Conservation (phyloP, 2,329 filamentous ascomycete genomes). For the Cryphonectria carpinicola region DNA sequence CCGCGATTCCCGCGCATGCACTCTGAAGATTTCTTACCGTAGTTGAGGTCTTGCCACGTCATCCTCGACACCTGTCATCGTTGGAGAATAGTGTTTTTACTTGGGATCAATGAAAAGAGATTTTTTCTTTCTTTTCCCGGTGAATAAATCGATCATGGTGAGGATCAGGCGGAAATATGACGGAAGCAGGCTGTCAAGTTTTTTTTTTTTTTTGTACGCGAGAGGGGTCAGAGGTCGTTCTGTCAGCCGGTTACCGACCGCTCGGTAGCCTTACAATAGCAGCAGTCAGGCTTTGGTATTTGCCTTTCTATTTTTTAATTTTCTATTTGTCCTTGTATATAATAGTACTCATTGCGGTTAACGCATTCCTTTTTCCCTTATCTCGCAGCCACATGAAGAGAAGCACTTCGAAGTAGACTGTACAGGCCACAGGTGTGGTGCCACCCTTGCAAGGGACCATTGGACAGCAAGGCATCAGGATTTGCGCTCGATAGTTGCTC, state of each 20-base stretch:
- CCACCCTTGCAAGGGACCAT: background rate
- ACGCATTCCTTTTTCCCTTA: background rate
- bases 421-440: background rate
- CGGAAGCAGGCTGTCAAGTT: background rate
- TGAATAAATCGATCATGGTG: background rate
- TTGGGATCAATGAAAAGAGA: background rate
- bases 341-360: background rate
- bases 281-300: background rate
- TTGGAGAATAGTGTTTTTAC: background rate
- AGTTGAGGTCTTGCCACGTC: conserved; percentile 7
- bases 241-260: background rate
- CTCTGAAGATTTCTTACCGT: background rate
- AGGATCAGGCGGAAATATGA: background rate
- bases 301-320: background rate
- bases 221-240: background rate
- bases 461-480: background rate
- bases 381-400: background rate
- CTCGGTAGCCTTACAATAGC: background rate
- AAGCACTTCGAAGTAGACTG: background rate
- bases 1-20: background rate
- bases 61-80: conserved; percentile 1
- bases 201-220: background rate
- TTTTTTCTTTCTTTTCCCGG: too few species aligned
- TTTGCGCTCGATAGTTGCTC: background rate
- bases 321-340: background rate